Evolutionary conservation across 176 grass and related monocot genomes (phyloP).

Genomic region (Cenchrus fungigraminus): DNA sequence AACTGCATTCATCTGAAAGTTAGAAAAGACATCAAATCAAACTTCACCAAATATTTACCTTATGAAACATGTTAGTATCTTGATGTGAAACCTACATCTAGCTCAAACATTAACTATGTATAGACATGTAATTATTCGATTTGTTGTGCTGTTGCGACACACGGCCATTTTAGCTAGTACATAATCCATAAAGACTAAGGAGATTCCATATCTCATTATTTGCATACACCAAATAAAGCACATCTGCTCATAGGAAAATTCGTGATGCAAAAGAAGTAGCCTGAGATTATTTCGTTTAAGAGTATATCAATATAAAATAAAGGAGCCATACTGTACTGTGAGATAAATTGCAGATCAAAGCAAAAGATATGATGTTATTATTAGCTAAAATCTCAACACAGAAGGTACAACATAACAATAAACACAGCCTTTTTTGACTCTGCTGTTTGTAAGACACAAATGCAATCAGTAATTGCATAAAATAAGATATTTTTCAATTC

Average conservation of each 20-base stretch:
- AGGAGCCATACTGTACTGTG: neutral
- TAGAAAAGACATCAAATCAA: conserved; percentile 50
- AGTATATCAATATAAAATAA: conserved; percentile 14
- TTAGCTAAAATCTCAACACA: neutral
- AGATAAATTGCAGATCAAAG: conserved; percentile 2
- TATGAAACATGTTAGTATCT: conserved; percentile 19
- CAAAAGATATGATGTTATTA: neutral
- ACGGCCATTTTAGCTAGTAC: neutral
- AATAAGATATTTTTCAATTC: conserved; percentile 9
- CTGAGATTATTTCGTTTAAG: conserved; percentile 10
- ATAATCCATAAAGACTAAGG: neutral
- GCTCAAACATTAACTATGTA: too few relatives aligned
- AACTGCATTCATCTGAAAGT: conserved; percentile 95
- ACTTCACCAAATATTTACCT: conserved; percentile 6
- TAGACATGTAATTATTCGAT: too few relatives aligned
- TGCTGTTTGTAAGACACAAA: neutral
- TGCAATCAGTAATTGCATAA: conserved; percentile 16
- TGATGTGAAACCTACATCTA: neutral
- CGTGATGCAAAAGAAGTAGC: conserved; percentile 3
- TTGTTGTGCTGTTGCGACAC: too few relatives aligned
- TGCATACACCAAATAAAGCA: conserved; percentile 21
- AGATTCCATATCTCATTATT: conserved; percentile 14
- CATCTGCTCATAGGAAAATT: neutral
- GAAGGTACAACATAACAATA: neutral
- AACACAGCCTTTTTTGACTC: neutral